Percentiles rank a stretch among this genome's conserved stretches.
phyloP scores from a whole-genome alignment of 306 rosid species.

The Ammopiptanthus mongolicus region DNA sequence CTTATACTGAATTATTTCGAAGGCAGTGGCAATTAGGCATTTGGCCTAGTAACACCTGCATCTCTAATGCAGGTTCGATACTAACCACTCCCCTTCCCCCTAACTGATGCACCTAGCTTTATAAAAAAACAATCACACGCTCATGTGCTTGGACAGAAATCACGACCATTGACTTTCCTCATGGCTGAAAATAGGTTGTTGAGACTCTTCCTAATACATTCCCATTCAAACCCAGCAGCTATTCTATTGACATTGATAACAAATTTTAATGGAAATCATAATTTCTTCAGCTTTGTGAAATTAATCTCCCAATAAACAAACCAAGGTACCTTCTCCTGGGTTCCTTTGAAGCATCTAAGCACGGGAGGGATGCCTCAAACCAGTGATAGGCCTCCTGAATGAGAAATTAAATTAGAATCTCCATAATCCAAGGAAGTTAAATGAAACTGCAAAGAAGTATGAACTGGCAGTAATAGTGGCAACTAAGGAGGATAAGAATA shows the following conservation, averaged over 20 bases:
- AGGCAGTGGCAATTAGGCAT: not conserved
- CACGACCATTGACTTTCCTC: not conserved
- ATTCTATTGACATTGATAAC: not conserved
- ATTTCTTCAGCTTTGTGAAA: slow-evolving; percentile 42
- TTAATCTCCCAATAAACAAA: slow-evolving; percentile 77
- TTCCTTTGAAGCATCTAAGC: slow-evolving; percentile 88
- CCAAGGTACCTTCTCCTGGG: slow-evolving; percentile 99
- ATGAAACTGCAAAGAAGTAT: slow-evolving; percentile 30
- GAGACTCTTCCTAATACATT: slow-evolving; percentile 1
- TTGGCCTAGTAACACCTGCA: slow-evolving; percentile 9
- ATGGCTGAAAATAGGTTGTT: not conserved
- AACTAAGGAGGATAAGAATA: slow-evolving; percentile 18
- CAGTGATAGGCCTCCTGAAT: slow-evolving; percentile 85
- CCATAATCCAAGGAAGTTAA: slow-evolving; percentile 44
- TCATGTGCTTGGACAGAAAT: slow-evolving; percentile 2
- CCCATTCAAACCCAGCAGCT: slow-evolving; percentile 7
- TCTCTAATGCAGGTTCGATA: slow-evolving; percentile 1
- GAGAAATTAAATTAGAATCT: slow-evolving; percentile 83
- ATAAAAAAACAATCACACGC: not conserved
- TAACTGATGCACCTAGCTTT: not conserved
- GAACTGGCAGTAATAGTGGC: slow-evolving; percentile 9
- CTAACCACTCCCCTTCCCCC: not conserved
- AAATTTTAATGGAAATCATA: slow-evolving; percentile 19
- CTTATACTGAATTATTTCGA: not conserved
- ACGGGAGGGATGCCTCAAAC: slow-evolving; percentile 86